Percentiles rank a stretch among this genome's conserved stretches.
These are phyloP conservation scores for Quercus phellos DNA, from an alignment of 331 rosid species.

Conservation along the genomic window DNA sequence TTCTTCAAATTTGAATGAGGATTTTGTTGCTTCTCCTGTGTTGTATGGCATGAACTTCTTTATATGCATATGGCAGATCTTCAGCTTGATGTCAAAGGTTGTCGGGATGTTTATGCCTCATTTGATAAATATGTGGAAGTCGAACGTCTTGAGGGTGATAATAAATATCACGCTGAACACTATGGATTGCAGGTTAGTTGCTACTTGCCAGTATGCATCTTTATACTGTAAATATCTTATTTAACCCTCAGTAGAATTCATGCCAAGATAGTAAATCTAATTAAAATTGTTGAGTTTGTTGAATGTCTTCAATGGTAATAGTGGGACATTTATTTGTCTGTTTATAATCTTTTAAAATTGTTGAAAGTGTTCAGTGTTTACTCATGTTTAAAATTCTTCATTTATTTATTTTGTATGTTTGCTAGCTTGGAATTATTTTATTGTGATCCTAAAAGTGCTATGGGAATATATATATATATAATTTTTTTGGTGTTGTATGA, in stretches of 20 bases:
- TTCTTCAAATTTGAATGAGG: constrained; percentile 4
- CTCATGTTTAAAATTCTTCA: background rate
- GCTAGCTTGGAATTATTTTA: background rate
- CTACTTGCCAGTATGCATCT: constrained; percentile 21
- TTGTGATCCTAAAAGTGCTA: background rate
- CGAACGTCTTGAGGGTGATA: constrained; percentile 86
- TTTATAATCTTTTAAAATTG: background rate
- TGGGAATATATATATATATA: too few species aligned
- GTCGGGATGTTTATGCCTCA: constrained; percentile 85
- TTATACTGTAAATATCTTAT: background rate
- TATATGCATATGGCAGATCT: constrained; percentile 52
- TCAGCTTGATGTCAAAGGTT: constrained; percentile 93
- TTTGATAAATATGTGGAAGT: constrained; percentile 96
- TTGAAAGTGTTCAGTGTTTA: background rate
- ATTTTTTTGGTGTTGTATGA: background rate
- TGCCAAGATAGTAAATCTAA: background rate
- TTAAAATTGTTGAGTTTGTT: background rate
- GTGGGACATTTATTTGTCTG: background rate
- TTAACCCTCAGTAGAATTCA: background rate
- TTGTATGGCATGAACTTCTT: constrained; percentile 26
- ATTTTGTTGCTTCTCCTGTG: constrained; percentile 13
- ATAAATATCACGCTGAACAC: constrained; percentile 85
- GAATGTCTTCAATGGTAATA: background rate
- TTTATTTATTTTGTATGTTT: background rate
- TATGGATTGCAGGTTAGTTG: constrained; percentile 84